Evolutionary conservation across 257 asterid species (phyloP), one percentile per base, ranked within the genome.

Genomic region (Penstemon newberryi): DNA sequence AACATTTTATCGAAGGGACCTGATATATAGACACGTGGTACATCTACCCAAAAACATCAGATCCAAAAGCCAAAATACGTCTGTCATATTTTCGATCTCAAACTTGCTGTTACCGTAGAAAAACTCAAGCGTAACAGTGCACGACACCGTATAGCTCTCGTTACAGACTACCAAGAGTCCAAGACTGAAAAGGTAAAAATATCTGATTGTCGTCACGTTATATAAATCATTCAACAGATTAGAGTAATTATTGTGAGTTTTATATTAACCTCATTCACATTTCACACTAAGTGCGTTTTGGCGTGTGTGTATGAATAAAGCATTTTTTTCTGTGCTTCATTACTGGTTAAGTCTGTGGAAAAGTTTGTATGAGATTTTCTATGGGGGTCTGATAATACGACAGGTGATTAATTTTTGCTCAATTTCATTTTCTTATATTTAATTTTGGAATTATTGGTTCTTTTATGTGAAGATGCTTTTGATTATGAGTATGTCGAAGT

Each of bases 241-340:
- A 33, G 19, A 8, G 36, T 46, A 51, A 60, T 42, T 66, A 73
- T 59, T 50, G 3, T 15, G 44, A 47, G 11, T 18, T 36, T 12
- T 47, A 25, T 13, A 61, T 55, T 40, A 8, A 73, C 76, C 72
- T 69, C 39, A 41, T 52, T 64, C 71, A 57, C 76, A 43, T 66
- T 18, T 25, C 33, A 25, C 54, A 40, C n/a, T 60, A 60, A 25
- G 45, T 42, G 77, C 46, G 33, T 38, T 65, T 33, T 47, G 49
- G 33, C 33, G 33, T 25, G 33, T 13, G 10, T 55, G 63, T 69
- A 19, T 19, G 39, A 5, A 11, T n/a, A 6, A 8, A 15, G 0
- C 75, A 40, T 60, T 71, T 71, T 71, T 43, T 49, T 70, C 61
- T 52, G 39, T 37, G n/a, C 25, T 46, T 15, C 41, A 54, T 25